phyloP scores from a whole-genome alignment of 202 grass and related monocot species.

The Schoenoplectus triqueter region DNA sequence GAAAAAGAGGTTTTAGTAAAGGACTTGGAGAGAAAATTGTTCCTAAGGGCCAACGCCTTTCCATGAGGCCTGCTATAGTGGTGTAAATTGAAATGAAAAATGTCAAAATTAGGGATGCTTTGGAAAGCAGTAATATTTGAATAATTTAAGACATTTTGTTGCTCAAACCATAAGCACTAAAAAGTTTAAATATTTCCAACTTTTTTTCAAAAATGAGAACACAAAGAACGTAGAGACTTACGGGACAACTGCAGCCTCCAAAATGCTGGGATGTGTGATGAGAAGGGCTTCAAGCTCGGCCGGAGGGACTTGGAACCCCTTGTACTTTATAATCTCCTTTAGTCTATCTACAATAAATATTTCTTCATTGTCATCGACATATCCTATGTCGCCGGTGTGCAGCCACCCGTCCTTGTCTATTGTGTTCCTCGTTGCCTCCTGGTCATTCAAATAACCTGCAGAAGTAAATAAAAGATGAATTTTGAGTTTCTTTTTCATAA shows the following conservation, averaged over 20 bases:
- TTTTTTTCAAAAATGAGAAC: background rate
- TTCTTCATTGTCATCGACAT: slow-evolving; percentile 70
- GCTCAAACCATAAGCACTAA: background rate
- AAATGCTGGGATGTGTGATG: slow-evolving; percentile 64
- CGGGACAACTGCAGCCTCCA: slow-evolving; percentile 68
- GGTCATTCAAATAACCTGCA: slow-evolving; percentile 78
- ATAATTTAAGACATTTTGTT: background rate
- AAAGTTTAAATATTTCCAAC: background rate
- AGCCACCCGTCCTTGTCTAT: slow-evolving; percentile 71
- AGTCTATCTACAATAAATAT: slow-evolving; percentile 86
- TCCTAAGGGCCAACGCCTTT: too few relatives aligned
- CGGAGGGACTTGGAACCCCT: slow-evolving; percentile 71
- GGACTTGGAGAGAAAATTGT: background rate
- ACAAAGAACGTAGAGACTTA: slow-evolving; percentile 30
- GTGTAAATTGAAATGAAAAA: background rate
- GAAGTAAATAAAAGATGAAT: background rate
- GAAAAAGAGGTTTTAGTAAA: background rate
- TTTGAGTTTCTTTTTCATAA: slow-evolving; percentile 6
- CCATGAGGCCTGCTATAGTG: too few relatives aligned
- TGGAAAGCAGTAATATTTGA: background rate
- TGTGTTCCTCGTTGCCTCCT: slow-evolving; percentile 63
- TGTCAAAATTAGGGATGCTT: slow-evolving; percentile 9
- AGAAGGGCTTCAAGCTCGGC: slow-evolving; percentile 80
- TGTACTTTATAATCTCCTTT: slow-evolving; percentile 90
- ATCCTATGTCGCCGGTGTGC: slow-evolving; percentile 77